phyloP scores from a whole-genome alignment of 2,329 filamentous ascomycete genomes.

The Aspergillus niger region DNA sequence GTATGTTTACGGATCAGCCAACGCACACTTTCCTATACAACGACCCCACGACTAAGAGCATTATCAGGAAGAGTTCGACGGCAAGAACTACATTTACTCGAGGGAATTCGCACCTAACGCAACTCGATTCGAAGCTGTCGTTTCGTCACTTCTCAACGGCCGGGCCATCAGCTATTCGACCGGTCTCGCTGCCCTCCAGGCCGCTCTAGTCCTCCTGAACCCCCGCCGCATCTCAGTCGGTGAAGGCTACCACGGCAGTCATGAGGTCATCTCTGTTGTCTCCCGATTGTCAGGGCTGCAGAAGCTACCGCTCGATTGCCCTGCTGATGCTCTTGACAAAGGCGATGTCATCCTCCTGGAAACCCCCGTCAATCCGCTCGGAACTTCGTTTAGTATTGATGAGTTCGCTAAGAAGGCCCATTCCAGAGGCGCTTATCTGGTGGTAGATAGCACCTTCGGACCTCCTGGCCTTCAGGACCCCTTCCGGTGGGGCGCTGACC shows the following conservation, averaged over 20 bases:
- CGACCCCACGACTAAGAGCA: neutral
- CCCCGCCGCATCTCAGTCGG: slow-evolving; percentile 80
- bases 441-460: slow-evolving; percentile 91
- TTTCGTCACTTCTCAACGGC: slow-evolving; percentile 67
- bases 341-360: slow-evolving; percentile 91
- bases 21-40: neutral
- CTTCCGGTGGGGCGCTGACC: slow-evolving; percentile 76
- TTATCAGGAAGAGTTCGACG: slow-evolving; percentile 21
- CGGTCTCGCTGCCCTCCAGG: slow-evolving; percentile 85
- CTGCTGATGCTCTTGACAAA: slow-evolving; percentile 63
- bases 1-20: slow-evolving; percentile 29
- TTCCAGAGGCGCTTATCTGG: slow-evolving; percentile 70
- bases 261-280: slow-evolving; percentile 77
- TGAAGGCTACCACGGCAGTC: slow-evolving; percentile 88
- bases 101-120: slow-evolving; percentile 77
- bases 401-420: slow-evolving; percentile 73
- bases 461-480: slow-evolving; percentile 88
- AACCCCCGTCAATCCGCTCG: slow-evolving; percentile 89
- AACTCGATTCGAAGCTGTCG: slow-evolving; percentile 79
- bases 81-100: slow-evolving; percentile 72
- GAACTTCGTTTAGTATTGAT: slow-evolving; percentile 73
- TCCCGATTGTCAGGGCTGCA: slow-evolving; percentile 73
- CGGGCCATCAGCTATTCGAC: slow-evolving; percentile 77
- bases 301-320: slow-evolving; percentile 71
- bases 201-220: slow-evolving; percentile 76